Conservation (phyloP, 2,329 filamentous ascomycete genomes). For the Paraphoma chrysanthemicola region DNA sequence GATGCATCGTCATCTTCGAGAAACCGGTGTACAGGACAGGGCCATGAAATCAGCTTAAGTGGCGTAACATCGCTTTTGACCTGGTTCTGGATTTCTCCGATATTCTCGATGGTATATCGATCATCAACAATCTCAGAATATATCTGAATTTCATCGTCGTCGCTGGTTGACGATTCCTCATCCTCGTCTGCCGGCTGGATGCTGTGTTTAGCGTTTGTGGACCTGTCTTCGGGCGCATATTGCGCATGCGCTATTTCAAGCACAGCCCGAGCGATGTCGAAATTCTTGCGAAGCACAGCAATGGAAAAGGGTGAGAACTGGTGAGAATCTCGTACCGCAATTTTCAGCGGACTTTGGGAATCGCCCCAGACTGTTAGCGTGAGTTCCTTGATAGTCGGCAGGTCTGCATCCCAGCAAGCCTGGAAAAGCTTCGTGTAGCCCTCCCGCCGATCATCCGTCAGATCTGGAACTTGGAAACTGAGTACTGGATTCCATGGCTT, state of each 20-base stretch:
- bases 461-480: constrained; percentile 57
- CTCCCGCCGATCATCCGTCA: constrained; percentile 61
- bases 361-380: constrained; percentile 67
- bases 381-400: constrained; percentile 69
- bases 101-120: constrained; percentile 76
- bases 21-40: constrained; percentile 16
- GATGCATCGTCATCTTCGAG: constrained; percentile 8
- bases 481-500: constrained; percentile 19
- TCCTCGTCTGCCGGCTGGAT: constrained; percentile 50
- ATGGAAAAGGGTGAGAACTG: constrained; percentile 70
- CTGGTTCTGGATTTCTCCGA: constrained; percentile 72
- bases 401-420: constrained; percentile 74
- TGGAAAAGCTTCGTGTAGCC: constrained; percentile 75
- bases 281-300: constrained; percentile 70
- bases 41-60: constrained; percentile 56
- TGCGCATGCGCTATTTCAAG: constrained; percentile 75
- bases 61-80: constrained; percentile 71
- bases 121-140: constrained; percentile 66
- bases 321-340: constrained; percentile 64
- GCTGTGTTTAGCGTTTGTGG: constrained; percentile 54
- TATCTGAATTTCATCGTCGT: constrained; percentile 43
- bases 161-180: constrained; percentile 34
- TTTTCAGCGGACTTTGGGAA: constrained; percentile 62
- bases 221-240: constrained; percentile 62
- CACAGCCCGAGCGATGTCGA: constrained; percentile 68